Evolutionary conservation across 495 filamentous ascomycete species (phyloP), one percentile per base, ranked within the genome.

Genomic region (Penicillium arizonense): DNA sequence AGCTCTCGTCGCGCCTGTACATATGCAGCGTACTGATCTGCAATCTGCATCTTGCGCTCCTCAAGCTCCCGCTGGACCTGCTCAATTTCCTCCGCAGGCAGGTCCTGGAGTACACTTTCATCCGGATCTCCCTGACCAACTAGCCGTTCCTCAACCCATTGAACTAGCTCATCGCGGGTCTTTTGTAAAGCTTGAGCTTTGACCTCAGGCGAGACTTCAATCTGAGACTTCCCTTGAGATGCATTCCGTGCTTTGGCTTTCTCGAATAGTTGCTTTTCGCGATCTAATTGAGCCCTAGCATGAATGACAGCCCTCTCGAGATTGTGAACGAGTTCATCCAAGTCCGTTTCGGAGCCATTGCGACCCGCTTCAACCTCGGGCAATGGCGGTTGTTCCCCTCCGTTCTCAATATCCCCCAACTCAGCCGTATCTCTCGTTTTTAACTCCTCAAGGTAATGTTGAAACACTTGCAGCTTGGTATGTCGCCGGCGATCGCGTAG

Each of bases 71-170:
- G 63, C n/a, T 56, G 61, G 24, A 71, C 73, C 37, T 59, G 69
- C 44, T 72, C 67, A 3, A 69, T 73, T 47, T 71, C 73, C 38
- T 65, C 63, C 8, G 56, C 53, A 53, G 50, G 57, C 18, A 69
- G 48, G 21, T 74, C 68, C 42, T 76, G 70, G 28, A 76, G 67
- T 37, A 67, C 63, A 9, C 63, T 71, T 42, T 73, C 73, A 14
- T 68, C 71, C 1, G 49, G 58, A 43, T 63, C 72, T n/a, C 72
- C 72, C 20, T 80, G 81, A 47, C 74, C 80, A 26, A 75, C 72
- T 7, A 90, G 69, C 53, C 87, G 86, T 11, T 76, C 72, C 62
- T 90, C 86, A 20, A 90, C 86, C 87, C 87, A 90, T 56, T 77
- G 76, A 35, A 89, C 85, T 47, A 90, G 69, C 44, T 83, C 84